These are phyloP conservation scores for Skeletonema grethae DNA, from an alignment of 108 stramenopile genomes.

Conservation along the genomic window DNA sequence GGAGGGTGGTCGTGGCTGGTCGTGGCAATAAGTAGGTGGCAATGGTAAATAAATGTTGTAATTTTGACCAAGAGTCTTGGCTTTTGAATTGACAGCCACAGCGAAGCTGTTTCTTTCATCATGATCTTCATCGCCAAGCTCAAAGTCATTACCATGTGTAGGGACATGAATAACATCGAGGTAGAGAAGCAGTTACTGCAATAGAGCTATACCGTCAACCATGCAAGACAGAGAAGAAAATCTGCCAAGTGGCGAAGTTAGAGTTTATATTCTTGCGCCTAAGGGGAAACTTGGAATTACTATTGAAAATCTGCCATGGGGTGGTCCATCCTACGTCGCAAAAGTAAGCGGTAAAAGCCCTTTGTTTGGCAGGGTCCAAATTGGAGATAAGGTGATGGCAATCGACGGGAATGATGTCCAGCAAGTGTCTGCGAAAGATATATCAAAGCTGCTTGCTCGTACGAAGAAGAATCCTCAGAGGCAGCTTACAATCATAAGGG, in stretches of 20 bases:
- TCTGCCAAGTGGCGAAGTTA: not conserved
- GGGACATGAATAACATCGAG: not conserved
- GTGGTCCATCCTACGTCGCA: slow-evolving; percentile 51
- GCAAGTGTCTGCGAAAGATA: slow-evolving; percentile 11
- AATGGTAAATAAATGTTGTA: too few relatives aligned
- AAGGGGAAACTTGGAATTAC: slow-evolving; percentile 29
- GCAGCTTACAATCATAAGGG: slow-evolving; percentile 7
- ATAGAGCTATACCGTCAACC: too few relatives aligned
- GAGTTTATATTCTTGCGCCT: slow-evolving; percentile 11
- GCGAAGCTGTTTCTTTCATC: not conserved
- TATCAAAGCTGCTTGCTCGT: slow-evolving; percentile 12
- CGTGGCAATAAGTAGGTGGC: too few relatives aligned
- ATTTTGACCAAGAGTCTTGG: too few relatives aligned
- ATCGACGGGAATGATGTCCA: slow-evolving; percentile 70
- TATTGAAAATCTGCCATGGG: slow-evolving; percentile 8
- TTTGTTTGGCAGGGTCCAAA: slow-evolving; percentile 47
- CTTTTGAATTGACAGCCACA: too few relatives aligned
- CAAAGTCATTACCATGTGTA: not conserved
- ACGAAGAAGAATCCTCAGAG: slow-evolving; percentile 15
- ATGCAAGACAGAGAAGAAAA: too few relatives aligned
- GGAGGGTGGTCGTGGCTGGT: too few relatives aligned
- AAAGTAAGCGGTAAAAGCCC: slow-evolving; percentile 51
- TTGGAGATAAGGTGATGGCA: slow-evolving; percentile 70
- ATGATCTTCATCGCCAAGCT: too few relatives aligned
- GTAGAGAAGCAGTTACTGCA: not conserved